Conservation (phyloP, 2,329 filamentous ascomycete species). For the Verticillium longisporum region DNA sequence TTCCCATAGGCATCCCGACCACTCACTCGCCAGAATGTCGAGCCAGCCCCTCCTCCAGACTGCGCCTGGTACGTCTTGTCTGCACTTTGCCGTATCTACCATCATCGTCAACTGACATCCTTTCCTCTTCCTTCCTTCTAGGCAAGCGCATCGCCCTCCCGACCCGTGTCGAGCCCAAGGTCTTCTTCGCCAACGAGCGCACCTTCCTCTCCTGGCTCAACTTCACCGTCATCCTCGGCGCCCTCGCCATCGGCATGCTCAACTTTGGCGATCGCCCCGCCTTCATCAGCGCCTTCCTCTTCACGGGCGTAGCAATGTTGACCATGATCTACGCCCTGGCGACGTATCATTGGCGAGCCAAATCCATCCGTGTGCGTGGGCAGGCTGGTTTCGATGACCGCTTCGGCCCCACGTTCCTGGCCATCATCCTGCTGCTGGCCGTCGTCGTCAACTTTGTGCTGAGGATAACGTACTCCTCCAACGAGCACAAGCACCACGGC, state of each 20-base stretch:
- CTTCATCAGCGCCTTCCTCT: conserved; percentile 88
- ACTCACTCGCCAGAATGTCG: conserved; percentile 59
- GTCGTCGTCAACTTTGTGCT: conserved; percentile 96
- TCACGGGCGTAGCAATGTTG: conserved; percentile 89
- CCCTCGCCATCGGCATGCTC: conserved; percentile 90
- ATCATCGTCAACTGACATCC: conserved; percentile 4
- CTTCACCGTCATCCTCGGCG: conserved; percentile 97
- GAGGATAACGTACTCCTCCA: conserved; percentile 49
- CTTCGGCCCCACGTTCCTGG: conserved; percentile 85
- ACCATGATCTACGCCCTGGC: conserved; percentile 93
- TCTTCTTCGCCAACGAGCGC: conserved; percentile 99
- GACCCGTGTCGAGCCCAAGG: conserved; percentile 96
- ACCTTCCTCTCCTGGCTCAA: conserved; percentile 99
- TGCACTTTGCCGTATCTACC: not conserved
- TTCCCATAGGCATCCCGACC: not conserved
- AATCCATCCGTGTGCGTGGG: conserved; percentile 82
- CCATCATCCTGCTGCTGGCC: conserved; percentile 76
- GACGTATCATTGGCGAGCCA: conserved; percentile 96
- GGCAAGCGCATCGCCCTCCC: conserved; percentile 98
- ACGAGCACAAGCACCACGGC: conserved; percentile 10
- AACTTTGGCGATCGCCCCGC: conserved; percentile 96
- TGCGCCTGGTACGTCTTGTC: conserved; percentile 62
- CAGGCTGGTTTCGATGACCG: conserved; percentile 96
- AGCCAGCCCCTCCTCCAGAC: conserved; percentile 94
- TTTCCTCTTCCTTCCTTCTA: conserved; percentile 26